Conservation (phyloP, 768 basidiomycete genomes). For the Lactifluus rugatus region DNA sequence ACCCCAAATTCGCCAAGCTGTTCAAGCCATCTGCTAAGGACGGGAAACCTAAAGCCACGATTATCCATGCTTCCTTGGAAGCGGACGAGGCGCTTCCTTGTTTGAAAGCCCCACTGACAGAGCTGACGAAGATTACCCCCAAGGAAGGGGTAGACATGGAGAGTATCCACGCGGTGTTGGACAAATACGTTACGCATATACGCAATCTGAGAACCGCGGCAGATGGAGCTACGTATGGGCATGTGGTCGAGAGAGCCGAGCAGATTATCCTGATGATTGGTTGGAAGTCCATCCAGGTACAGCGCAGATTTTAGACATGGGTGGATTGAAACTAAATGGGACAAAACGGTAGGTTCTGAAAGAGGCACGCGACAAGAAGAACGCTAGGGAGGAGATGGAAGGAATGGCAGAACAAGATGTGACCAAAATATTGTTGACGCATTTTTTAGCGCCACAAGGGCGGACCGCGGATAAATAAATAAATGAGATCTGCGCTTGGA, state of each 20-base stretch:
- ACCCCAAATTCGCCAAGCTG: neutral
- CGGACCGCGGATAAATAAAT: no score
- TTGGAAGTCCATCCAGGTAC: slow-evolving; percentile 2
- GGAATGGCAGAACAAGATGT: neutral
- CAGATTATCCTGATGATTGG: neutral
- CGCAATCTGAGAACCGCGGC: neutral
- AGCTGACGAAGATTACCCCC: neutral
- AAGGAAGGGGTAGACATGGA: neutral
- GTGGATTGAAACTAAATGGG: neutral
- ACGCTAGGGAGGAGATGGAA: neutral
- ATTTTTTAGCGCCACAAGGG: neutral
- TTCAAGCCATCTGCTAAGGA: slow-evolving; percentile 2
- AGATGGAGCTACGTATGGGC: slow-evolving; percentile 2
- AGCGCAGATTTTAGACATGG: neutral
- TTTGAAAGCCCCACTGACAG: neutral
- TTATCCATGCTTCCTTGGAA: slow-evolving; percentile 3
- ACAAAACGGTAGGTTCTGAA: neutral
- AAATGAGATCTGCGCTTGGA: neutral
- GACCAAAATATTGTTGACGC: neutral
- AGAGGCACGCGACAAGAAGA: neutral
- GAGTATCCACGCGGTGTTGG: neutral
- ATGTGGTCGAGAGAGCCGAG: slow-evolving; percentile 1
- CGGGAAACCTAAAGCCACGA: neutral
- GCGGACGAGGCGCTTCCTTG: neutral
- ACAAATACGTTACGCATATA: slow-evolving; percentile 1